Evolutionary conservation across 2,329 filamentous ascomycete genomes (phyloP), one percentile per base, ranked within the genome.

Genomic region (Tolypocladium endophyticum): DNA sequence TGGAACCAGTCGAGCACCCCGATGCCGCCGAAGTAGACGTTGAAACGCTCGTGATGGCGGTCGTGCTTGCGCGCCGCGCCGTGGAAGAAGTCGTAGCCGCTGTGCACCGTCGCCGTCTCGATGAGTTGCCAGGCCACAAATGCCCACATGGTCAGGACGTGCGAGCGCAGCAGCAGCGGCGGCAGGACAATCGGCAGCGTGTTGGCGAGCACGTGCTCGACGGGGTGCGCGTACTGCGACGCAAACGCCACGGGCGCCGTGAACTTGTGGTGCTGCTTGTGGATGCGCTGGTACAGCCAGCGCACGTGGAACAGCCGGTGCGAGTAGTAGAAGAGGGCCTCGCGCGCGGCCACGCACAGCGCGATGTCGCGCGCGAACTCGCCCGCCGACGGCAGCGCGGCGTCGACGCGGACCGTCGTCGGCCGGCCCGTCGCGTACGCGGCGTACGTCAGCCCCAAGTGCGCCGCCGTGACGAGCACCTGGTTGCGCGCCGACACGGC

Each of bases 231-330:
- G 63, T 82, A 85, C 63, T 84, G 79, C 2, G 81, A 79, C 0
- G 81, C 75, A 6, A 84, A 72, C 0, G 80, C 77, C 2, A 85
- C 76, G 0, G 81, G 82, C 1, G 81, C 80, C 0, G 76, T 80
- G 71, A 83, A 85, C 30, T 71, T 71, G 70, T 85, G 82, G 64
- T 85, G 82, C 28, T 72, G 72, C 63, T 84, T 84, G 72, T 85
- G 82, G 60, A 85, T 76, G 38, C 69, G 69, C 14, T 68, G 68
- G 71, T 84, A 85, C 7, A 82, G 67, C 7, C 63, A 67, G 0
- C 76, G 79, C 7, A 72, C 66, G 68, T 85, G 82, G 5, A 85
- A 71, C 3, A 81, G 64, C 8, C 82, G 79, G 67, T 85, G 82
- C 30, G 73, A 67, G 64, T 82, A 82, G 71, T 85, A 85, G 69